Percentiles rank a stretch among this genome's conserved stretches.
phyloP scores from a whole-genome alignment of 441 rosid genomes.

The Populus hybrid region DNA sequence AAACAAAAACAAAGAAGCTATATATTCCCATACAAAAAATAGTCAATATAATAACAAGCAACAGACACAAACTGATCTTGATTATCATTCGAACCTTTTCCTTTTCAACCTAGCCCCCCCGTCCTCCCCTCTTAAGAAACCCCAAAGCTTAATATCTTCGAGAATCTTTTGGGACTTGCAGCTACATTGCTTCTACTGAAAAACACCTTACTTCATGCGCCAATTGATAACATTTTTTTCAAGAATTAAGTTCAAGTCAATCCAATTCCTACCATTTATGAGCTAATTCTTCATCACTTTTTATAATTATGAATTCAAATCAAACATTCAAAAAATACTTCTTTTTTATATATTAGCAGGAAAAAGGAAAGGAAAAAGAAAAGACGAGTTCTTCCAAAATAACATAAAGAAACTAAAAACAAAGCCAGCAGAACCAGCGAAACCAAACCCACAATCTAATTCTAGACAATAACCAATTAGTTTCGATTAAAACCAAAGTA shows the following conservation, averaged over 20 bases:
- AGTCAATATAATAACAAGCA: neutral
- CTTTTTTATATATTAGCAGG: neutral
- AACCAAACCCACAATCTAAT: neutral
- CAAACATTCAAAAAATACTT: too few species aligned
- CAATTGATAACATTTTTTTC: neutral
- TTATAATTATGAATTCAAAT: too few species aligned
- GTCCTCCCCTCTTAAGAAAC: neutral
- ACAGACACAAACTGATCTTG: neutral
- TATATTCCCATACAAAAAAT: neutral
- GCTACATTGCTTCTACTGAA: neutral
- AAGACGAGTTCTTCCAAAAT: neutral
- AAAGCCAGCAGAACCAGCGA: neutral
- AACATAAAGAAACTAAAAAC: neutral
- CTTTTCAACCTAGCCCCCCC: neutral
- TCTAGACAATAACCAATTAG: neutral
- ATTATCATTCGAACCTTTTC: neutral
- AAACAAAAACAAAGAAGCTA: neutral
- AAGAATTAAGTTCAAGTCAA: neutral
- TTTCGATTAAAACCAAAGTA: too few species aligned
- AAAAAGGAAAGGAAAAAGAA: neutral
- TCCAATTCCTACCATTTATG: neutral
- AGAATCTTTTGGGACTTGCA: neutral
- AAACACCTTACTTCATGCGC: neutral
- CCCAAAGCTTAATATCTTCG: neutral
- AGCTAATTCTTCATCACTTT: neutral